A percentile compares a stretch with the other conserved stretches of the same genome.
These are phyloP conservation scores for Podila epigama DNA, from an alignment of 192 early-diverging fungal species.

Conservation along the genomic window DNA sequence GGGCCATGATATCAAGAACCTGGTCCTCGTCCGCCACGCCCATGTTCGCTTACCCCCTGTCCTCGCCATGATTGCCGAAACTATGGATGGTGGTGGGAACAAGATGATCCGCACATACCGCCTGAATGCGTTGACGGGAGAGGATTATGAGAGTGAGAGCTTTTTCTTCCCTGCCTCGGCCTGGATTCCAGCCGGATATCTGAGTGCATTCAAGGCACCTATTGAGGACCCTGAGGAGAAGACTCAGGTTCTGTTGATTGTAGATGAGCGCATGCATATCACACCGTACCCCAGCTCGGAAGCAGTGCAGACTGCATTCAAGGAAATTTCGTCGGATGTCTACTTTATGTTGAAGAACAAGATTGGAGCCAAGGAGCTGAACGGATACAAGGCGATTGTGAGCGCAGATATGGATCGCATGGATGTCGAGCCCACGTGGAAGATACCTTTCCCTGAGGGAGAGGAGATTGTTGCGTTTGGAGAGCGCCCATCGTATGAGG, in stretches of 20 bases:
- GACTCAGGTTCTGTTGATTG: slow-evolving; percentile 59
- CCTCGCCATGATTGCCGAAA: slow-evolving; percentile 65
- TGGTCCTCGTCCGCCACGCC: slow-evolving; percentile 61
- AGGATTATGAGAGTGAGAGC: slow-evolving; percentile 49
- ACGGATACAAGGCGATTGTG: slow-evolving; percentile 64
- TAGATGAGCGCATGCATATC: slow-evolving; percentile 58
- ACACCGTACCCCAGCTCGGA: slow-evolving; percentile 65
- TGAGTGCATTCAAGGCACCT: slow-evolving; percentile 67
- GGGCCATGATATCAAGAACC: slow-evolving; percentile 47
- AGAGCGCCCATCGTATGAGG: slow-evolving; percentile 57
- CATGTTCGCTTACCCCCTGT: slow-evolving; percentile 79
- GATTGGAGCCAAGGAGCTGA: slow-evolving; percentile 54
- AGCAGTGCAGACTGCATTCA: slow-evolving; percentile 60
- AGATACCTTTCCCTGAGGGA: slow-evolving; percentile 61
- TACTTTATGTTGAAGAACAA: slow-evolving; percentile 72
- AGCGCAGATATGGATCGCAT: slow-evolving; percentile 53
- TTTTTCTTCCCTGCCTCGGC: slow-evolving; percentile 53
- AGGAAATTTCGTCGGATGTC: slow-evolving; percentile 59
- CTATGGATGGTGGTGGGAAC: slow-evolving; percentile 41
- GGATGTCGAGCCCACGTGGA: slow-evolving; percentile 57
- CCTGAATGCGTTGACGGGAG: slow-evolving; percentile 74
- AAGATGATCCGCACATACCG: slow-evolving; percentile 52
- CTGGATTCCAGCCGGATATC: slow-evolving; percentile 41
- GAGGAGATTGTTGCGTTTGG: slow-evolving; percentile 57
- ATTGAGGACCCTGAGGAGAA: slow-evolving; percentile 68